Conservation (phyloP, 108 stramenopile genomes). For the Cyclotella atomus region DNA sequence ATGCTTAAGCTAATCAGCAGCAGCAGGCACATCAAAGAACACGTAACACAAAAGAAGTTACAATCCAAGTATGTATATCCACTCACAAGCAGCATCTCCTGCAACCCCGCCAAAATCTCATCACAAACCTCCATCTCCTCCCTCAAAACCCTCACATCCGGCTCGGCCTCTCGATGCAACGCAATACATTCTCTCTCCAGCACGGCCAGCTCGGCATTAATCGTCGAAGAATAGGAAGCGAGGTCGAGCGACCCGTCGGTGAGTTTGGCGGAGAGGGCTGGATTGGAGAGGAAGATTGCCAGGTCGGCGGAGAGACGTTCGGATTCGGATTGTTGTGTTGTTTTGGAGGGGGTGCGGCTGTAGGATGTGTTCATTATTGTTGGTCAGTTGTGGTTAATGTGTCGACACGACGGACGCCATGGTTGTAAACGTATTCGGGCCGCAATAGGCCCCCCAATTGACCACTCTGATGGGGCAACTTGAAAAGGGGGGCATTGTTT, state of each 20-base stretch:
- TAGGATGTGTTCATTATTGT: background rate
- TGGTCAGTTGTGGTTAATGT: background rate
- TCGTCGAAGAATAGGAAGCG: conserved; percentile 75
- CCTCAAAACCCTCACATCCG: conserved; percentile 66
- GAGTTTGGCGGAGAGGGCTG: conserved; percentile 71
- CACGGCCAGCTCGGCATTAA: conserved; percentile 76
- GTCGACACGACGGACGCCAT: no score
- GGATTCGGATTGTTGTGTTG: conserved; percentile 39
- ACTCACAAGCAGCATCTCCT: conserved; percentile 76
- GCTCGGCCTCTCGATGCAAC: conserved; percentile 68
- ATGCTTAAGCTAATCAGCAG: no score
- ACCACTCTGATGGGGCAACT: no score
- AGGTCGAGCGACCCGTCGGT: conserved; percentile 87
- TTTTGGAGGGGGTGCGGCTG: background rate
- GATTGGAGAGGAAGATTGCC: conserved; percentile 84
- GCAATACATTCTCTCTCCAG: conserved; percentile 81
- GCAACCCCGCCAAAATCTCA: conserved; percentile 90
- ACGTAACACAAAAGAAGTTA: background rate
- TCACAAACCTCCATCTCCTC: conserved; percentile 93
- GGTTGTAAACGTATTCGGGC: no score
- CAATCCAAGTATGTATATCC: background rate
- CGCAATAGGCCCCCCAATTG: no score
- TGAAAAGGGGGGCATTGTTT: no score
- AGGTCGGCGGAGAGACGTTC: conserved; percentile 86
- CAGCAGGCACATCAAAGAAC: background rate